Conservation (phyloP, 805 yeast genomes). For the Komagataella phaffii region DNA sequence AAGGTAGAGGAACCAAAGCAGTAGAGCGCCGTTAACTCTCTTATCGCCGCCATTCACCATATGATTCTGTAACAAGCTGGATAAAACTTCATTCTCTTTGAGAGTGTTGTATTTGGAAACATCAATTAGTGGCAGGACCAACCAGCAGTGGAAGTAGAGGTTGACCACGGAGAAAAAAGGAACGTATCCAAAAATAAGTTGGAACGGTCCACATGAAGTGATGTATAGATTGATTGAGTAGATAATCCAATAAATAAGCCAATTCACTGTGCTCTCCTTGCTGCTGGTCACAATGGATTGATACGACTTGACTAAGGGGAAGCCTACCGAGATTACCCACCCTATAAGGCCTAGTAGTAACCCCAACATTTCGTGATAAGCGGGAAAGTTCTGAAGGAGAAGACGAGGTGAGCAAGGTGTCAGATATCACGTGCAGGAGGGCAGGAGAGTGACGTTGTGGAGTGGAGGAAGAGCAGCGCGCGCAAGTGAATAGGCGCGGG, state of each 20-base stretch:
- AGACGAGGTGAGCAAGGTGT: not conserved
- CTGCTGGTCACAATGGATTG: not conserved
- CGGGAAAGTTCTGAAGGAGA: not conserved
- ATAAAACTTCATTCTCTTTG: constrained; percentile 2
- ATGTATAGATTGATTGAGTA: constrained; percentile 22
- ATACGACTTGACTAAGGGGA: not conserved
- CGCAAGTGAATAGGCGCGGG: not conserved
- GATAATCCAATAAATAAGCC: constrained; percentile 60
- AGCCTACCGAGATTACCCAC: not conserved
- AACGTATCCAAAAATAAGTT: constrained; percentile 29
- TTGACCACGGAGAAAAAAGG: constrained; percentile 43
- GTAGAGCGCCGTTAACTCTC: constrained; percentile 22
- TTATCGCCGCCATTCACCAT: constrained; percentile 3
- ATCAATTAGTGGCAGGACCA: constrained; percentile 31
- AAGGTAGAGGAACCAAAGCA: constrained; percentile 21
- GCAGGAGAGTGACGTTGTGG: not conserved
- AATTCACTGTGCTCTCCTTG: constrained; percentile 6
- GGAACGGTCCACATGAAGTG: constrained; percentile 6
- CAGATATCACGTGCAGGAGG: not conserved
- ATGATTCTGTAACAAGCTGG: constrained; percentile 4
- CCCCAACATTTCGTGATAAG: not conserved
- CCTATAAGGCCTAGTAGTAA: not conserved
- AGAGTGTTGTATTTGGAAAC: not conserved
- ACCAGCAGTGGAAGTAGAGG: constrained; percentile 42
- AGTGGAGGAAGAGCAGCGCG: too few relatives aligned